These are phyloP conservation scores for Acer campestre DNA, from an alignment of 345 rosid species.

Conservation along the genomic window DNA sequence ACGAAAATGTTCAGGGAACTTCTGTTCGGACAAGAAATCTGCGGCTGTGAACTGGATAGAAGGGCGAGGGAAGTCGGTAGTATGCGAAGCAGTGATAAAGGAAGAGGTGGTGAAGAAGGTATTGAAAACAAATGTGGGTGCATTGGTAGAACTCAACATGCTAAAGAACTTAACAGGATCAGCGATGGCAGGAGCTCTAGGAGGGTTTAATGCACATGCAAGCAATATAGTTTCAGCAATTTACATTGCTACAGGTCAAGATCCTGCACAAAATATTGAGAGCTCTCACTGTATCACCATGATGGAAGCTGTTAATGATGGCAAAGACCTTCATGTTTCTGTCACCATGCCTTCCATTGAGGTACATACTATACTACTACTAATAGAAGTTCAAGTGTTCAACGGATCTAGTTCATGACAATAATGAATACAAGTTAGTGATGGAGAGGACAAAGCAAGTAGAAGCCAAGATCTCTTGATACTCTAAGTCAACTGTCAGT, in stretches of 20 bases:
- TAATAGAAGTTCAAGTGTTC: too few relatives aligned
- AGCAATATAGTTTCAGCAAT: constrained; percentile 70
- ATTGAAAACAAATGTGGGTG: constrained; percentile 62
- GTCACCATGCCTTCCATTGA: constrained; percentile 82
- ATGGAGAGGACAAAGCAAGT: background rate
- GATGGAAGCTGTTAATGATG: constrained; percentile 61
- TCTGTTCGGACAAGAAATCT: constrained; percentile 72
- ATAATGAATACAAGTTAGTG: background rate
- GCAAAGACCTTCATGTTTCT: constrained; percentile 69
- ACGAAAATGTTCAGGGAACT: constrained; percentile 40
- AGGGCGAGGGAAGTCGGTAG: constrained; percentile 74
- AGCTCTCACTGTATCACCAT: constrained; percentile 80
- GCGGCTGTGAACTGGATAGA: constrained; percentile 77
- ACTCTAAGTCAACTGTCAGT: background rate
- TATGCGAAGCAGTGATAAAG: constrained; percentile 65
- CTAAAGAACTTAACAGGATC: constrained; percentile 78
- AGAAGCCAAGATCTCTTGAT: constrained; percentile 13
- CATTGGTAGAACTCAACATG: constrained; percentile 71
- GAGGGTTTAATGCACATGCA: constrained; percentile 85
- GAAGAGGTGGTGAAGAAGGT: constrained; percentile 64
- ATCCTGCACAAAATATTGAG: constrained; percentile 84
- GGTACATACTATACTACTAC: constrained; percentile 30
- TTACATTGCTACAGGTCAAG: constrained; percentile 79
- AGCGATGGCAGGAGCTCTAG: constrained; percentile 79
- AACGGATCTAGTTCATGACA: background rate